phyloP scores from a whole-genome alignment of 768 basidiomycete species.

The Auricularia sp. region DNA sequence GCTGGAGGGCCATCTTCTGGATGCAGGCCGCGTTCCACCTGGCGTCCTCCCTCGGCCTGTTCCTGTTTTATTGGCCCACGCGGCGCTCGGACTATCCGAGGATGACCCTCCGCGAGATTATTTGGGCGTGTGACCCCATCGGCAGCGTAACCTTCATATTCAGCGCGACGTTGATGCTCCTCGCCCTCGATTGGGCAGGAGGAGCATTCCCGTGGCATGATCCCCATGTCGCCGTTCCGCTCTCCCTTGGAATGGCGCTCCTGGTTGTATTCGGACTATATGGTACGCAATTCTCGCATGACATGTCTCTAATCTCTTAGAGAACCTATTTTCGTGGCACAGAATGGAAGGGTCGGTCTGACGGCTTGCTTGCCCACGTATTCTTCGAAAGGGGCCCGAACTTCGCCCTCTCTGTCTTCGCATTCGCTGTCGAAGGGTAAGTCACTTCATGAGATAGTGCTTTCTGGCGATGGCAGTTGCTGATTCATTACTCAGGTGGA shows the following conservation, averaged over 20 bases:
- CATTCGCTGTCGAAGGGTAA: slow-evolving; percentile 9
- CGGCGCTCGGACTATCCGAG: slow-evolving; percentile 1
- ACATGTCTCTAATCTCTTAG: too few species aligned
- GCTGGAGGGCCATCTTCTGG: slow-evolving; percentile 10
- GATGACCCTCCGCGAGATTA: slow-evolving; percentile 6
- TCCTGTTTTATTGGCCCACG: slow-evolving; percentile 1
- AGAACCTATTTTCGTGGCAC: neutral
- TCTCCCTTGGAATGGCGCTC: slow-evolving; percentile 6
- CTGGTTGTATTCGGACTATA: slow-evolving; percentile 8
- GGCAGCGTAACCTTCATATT: slow-evolving; percentile 4
- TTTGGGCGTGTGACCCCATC: slow-evolving; percentile 10
- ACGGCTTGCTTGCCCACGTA: slow-evolving; percentile 7
- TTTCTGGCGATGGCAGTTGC: neutral
- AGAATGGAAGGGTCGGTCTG: slow-evolving; percentile 8
- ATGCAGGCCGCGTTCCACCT: slow-evolving; percentile 7
- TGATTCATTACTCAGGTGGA: neutral
- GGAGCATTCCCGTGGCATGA: slow-evolving; percentile 7
- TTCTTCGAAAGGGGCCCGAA: slow-evolving; percentile 8
- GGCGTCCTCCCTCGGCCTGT: slow-evolving; percentile 1
- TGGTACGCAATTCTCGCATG: neutral
- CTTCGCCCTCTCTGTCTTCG: slow-evolving; percentile 7
- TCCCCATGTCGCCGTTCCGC: slow-evolving; percentile 6
- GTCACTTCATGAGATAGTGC: neutral
- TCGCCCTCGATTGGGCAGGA: slow-evolving; percentile 8
- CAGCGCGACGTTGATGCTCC: slow-evolving; percentile 3